Evolutionary conservation across 2,329 filamentous ascomycete species (phyloP).

Genomic region (Claviceps pazoutovae): DNA sequence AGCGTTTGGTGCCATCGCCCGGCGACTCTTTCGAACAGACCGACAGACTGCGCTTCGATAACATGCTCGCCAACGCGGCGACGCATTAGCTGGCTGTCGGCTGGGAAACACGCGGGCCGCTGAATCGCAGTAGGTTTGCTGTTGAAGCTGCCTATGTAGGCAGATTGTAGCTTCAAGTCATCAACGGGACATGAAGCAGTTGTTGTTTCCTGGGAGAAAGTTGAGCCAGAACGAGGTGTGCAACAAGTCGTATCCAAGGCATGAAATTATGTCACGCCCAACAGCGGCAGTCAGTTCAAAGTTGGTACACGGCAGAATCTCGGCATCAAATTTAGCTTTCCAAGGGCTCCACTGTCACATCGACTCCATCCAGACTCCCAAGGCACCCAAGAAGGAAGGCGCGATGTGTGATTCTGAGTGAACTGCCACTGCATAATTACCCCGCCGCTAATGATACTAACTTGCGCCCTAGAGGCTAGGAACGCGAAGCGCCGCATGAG

Average conservation of each 20-base stretch:
- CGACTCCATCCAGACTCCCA: neutral
- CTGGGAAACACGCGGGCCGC: neutral
- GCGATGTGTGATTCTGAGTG: neutral
- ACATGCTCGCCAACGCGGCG: constrained; percentile 10
- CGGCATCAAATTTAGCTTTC: neutral
- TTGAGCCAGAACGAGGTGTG: neutral
- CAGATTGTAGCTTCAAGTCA: neutral
- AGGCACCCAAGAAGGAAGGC: neutral
- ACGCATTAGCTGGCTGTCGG: neutral
- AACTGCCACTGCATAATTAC: neutral
- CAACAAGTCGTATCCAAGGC: too few species aligned
- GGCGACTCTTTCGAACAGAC: constrained; percentile 14
- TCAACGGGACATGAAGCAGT: neutral
- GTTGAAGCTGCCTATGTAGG: neutral
- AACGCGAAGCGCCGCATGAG: neutral
- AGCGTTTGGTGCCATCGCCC: constrained; percentile 18
- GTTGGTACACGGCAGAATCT: neutral
- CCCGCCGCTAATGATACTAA: neutral
- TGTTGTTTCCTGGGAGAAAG: neutral
- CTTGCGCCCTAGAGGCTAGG: neutral
- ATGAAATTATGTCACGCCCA: neutral
- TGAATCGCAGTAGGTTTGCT: neutral
- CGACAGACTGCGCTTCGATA: constrained; percentile 24
- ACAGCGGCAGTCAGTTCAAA: too few species aligned
- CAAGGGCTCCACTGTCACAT: neutral